phyloP scores from a whole-genome alignment of 2,329 filamentous ascomycete species.

The Talaromyces islandicus region DNA sequence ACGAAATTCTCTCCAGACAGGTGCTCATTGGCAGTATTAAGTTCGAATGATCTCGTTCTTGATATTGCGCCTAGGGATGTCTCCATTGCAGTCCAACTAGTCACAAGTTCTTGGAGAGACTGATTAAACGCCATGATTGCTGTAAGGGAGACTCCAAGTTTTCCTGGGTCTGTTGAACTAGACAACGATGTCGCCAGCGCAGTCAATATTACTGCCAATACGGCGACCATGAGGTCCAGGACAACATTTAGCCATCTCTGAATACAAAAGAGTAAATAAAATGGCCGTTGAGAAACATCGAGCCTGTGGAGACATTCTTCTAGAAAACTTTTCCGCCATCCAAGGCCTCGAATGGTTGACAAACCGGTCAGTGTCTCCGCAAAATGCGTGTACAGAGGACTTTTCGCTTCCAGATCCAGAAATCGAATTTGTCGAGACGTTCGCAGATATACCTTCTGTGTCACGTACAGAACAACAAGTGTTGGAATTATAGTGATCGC shows the following conservation, averaged over 20 bases:
- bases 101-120: conserved; percentile 44
- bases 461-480: conserved; percentile 38
- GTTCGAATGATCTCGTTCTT: conserved; percentile 3
- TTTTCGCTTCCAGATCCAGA: conserved; percentile 57
- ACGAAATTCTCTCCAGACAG: neutral
- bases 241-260: conserved; percentile 54
- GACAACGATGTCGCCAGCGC: conserved; percentile 41
- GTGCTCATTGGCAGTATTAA: conserved; percentile 1
- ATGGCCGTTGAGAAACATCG: conserved; percentile 51
- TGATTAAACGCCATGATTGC: conserved; percentile 50
- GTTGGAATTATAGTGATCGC: conserved; percentile 48
- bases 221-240: conserved; percentile 45
- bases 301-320: conserved; percentile 20
- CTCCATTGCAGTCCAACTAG: conserved; percentile 53
- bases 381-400: conserved; percentile 54
- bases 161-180: conserved; percentile 40
- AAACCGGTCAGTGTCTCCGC: conserved; percentile 51
- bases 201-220: conserved; percentile 44
- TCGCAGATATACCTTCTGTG: conserved; percentile 54
- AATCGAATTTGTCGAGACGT: conserved; percentile 57
- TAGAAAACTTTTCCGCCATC: conserved; percentile 42
- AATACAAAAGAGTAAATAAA: conserved; percentile 51
- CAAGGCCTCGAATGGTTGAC: conserved; percentile 51
- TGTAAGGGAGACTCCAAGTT: conserved; percentile 48
- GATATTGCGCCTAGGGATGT: conserved; percentile 53